Conservation (phyloP, 1,284 basidiomycete species). For the Irpex sp. region DNA sequence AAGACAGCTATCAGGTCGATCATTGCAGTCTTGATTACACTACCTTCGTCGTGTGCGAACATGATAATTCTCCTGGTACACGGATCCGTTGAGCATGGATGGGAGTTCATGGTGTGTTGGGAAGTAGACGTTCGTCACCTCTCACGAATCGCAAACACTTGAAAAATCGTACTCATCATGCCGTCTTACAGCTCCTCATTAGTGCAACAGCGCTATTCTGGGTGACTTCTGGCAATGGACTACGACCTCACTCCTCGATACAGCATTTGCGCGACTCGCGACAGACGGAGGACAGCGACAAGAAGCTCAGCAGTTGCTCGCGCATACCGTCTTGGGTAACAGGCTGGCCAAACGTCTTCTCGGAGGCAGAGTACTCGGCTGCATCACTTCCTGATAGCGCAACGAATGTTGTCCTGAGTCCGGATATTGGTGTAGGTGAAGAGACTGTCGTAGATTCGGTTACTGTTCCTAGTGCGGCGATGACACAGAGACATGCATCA, state of each 20-base stretch:
- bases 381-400: background rate
- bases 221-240: constrained; percentile 20
- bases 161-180: background rate
- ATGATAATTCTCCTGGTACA: constrained; percentile 43
- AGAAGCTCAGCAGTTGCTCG: background rate
- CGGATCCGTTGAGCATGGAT: constrained; percentile 45
- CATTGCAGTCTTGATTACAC: constrained; percentile 40
- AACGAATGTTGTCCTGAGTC: background rate
- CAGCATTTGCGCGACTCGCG: background rate
- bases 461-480: background rate
- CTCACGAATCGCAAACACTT: background rate
- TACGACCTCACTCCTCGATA: constrained; percentile 4
- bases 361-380: background rate
- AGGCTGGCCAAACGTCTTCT: background rate
- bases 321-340: background rate
- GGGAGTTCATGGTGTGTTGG: constrained; percentile 50
- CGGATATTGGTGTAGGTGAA: background rate
- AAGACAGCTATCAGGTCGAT: constrained; percentile 36
- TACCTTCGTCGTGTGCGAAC: constrained; percentile 39
- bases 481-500: background rate
- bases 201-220: constrained; percentile 23
- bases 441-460: background rate
- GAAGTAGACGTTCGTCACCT: constrained; percentile 37
- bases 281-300: background rate
- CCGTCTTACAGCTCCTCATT: constrained; percentile 17